Conservation (phyloP, 345 rosid species). For the Nephelium lappaceum region DNA sequence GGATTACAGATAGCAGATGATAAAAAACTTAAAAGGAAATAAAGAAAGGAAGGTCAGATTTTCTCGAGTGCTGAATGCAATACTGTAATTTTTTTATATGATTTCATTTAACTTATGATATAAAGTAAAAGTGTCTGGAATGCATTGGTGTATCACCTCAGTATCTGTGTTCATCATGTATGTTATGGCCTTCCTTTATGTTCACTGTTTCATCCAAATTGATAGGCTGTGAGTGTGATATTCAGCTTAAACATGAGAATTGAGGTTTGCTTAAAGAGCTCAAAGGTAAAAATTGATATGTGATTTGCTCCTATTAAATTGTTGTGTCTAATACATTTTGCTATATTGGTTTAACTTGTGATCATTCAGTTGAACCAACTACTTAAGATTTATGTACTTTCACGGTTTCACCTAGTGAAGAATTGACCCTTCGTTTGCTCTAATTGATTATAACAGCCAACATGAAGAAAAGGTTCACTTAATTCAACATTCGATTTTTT, state of each 20-base stretch:
- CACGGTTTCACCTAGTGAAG: not conserved
- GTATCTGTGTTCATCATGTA: not conserved
- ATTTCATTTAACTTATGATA: not conserved
- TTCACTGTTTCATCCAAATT: not conserved
- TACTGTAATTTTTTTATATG: not conserved
- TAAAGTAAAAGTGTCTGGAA: not conserved
- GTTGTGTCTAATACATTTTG: not conserved
- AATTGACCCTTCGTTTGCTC: not conserved
- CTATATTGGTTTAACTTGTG: not conserved
- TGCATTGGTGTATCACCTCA: not conserved
- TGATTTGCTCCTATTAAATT: not conserved
- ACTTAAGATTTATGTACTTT: not conserved
- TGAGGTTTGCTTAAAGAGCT: not conserved
- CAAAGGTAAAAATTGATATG: not conserved
- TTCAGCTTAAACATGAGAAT: not conserved
- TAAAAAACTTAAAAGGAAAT: slow-evolving; percentile 19
- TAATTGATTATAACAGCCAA: not conserved
- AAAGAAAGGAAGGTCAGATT: slow-evolving; percentile 19
- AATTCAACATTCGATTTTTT: not conserved
- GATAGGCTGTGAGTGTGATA: not conserved
- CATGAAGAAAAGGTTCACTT: not conserved
- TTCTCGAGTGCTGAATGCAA: slow-evolving; percentile 4
- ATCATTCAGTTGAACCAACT: not conserved
- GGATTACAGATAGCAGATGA: slow-evolving; percentile 14
- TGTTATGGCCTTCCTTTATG: not conserved